Evolutionary conservation across 176 grass and related monocot species (phyloP), one percentile per base, ranked within the genome.

Genomic region (Oropetium thomaeum): DNA sequence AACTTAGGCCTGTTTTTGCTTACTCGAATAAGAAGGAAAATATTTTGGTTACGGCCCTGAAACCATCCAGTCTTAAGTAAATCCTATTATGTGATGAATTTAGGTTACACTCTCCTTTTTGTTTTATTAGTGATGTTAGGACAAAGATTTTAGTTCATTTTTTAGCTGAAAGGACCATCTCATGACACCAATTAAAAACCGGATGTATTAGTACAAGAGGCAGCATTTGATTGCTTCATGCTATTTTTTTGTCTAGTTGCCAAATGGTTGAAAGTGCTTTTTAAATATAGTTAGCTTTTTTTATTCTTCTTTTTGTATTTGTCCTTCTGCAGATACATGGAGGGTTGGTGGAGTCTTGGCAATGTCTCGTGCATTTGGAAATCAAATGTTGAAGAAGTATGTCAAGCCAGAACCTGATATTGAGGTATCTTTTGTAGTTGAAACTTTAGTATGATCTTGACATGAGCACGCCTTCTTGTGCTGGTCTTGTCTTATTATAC

Each of bases 321-420:
- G 52, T 81, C 52, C 40, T 68, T 57, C 60, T 84, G 62, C 73
- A 92, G 89, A 89, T 71, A 98, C 95, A 61, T 98, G 84, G 84
- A 94, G 91, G 64, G 95, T 92, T 49, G 86, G 82, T 62, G 91
- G 88, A 76, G 85, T 92, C 54, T 74, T 98, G 58, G 91, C 91
- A 67, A 94, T 98, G 91, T 98, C 95, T 32, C 88, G 91, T 75
- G 95, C 95, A 57, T 98, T 98, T 79, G 95, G 91, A 33, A 84
- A 98, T 58, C 89, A 84, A 42, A 54, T 71, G 40, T 71, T 98
- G 76, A 94, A 98, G 62, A 64, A 81, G 45, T 98, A 60, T 86
- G 81, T 98, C 41, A 71, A 47, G 74, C 91, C 91, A 78, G 95
- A 94, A 67, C 95, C 91, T 44, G 95, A 94, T 10, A 94, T 98